Evolutionary conservation across 2,329 filamentous ascomycete genomes (phyloP).

Genomic region (Lasiodiplodia gonubiensis): DNA sequence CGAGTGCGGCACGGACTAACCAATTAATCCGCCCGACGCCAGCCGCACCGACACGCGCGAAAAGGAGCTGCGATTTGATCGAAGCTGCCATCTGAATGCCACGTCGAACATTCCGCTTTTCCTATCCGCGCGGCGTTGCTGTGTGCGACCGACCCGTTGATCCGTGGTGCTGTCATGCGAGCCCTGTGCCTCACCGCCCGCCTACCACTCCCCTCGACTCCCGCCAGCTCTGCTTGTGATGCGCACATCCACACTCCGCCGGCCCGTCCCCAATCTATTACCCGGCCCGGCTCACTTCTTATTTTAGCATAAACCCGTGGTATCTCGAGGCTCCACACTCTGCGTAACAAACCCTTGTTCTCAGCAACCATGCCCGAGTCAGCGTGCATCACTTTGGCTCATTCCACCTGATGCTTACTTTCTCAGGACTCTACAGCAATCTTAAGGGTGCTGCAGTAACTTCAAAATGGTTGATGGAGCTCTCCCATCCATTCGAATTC

Average conservation of each 20-base stretch:
- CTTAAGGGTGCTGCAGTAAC: neutral
- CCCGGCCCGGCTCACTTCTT: neutral
- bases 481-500: neutral
- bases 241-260: too few species aligned
- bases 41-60: slow-evolving; percentile 11
- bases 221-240: neutral
- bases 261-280: too few species aligned
- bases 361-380: neutral
- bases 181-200: neutral
- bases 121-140: neutral
- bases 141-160: too few species aligned
- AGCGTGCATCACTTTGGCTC: neutral
- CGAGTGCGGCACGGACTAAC: slow-evolving; percentile 20
- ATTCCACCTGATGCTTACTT: neutral
- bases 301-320: neutral
- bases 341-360: neutral
- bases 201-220: neutral
- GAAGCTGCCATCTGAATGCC: neutral
- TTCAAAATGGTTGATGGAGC: too few species aligned
- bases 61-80: slow-evolving; percentile 22
- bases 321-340: neutral
- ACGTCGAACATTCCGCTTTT: neutral
- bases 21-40: slow-evolving; percentile 13
- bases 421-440: neutral
- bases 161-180: neutral